phyloP scores from a whole-genome alignment of 371 early-diverging fungal species.

The Coemansia sp. region DNA sequence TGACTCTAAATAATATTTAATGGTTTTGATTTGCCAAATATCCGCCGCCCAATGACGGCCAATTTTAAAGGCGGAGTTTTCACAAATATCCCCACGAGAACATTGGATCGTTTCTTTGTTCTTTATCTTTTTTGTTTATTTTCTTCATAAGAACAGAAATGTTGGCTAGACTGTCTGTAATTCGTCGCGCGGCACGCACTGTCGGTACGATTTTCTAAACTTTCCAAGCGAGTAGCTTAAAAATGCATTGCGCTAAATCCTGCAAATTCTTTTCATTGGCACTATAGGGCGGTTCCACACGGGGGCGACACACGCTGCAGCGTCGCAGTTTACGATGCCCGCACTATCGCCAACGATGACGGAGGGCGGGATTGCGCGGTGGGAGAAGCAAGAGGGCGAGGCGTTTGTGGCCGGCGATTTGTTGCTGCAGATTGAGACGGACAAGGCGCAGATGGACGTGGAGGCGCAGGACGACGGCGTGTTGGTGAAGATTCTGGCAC shows the following conservation, averaged over 20 bases:
- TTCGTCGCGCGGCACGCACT: not conserved
- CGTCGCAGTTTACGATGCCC: slow-evolving; percentile 80
- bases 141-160: not conserved
- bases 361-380: slow-evolving; percentile 86
- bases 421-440: slow-evolving; percentile 86
- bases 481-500: slow-evolving; percentile 83
- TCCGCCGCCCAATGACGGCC: not conserved
- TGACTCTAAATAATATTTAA: not conserved
- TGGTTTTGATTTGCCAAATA: not conserved
- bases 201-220: slow-evolving; percentile 23
- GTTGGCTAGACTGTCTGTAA: not conserved
- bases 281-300: slow-evolving; percentile 58
- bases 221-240: not conserved
- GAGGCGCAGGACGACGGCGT: slow-evolving; percentile 94
- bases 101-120: not conserved
- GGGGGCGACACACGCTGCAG: slow-evolving; percentile 56
- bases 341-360: slow-evolving; percentile 98
- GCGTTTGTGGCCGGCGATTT: slow-evolving; percentile 83
- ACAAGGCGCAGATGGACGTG: slow-evolving; percentile 97
- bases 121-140: not conserved
- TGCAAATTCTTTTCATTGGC: no score
- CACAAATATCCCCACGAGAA: not conserved
- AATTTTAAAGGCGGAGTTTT: not conserved
- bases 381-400: slow-evolving; percentile 90
- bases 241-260: slow-evolving; percentile 10